Conservation (phyloP, 2,329 filamentous ascomycete genomes). For the Xylaria polymorpha region DNA sequence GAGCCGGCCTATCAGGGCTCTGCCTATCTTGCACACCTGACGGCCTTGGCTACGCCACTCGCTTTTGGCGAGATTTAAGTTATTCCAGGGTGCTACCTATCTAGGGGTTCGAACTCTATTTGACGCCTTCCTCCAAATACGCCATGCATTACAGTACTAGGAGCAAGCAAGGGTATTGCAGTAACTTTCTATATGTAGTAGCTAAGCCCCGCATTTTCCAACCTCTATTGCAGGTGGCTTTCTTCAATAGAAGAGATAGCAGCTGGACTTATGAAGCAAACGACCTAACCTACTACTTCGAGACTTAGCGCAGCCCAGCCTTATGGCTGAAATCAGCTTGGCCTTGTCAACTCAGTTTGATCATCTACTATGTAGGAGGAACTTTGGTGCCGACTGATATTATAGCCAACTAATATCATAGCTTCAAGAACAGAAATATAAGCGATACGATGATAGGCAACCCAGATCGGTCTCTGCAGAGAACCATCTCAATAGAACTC, state of each 20-base stretch:
- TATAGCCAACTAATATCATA: background rate
- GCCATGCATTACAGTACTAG: background rate
- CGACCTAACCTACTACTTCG: background rate
- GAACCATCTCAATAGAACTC: background rate
- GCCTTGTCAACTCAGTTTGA: background rate
- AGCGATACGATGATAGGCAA: background rate
- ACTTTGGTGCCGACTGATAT: background rate
- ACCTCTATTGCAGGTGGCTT: background rate
- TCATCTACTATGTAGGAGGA: background rate
- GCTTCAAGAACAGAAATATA: background rate
- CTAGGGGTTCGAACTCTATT: constrained; percentile 6
- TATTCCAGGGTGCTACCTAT: background rate
- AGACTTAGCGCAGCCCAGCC: background rate
- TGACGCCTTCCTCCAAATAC: background rate
- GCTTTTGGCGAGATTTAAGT: background rate
- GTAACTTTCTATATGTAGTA: background rate
- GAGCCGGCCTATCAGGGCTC: constrained; percentile 3
- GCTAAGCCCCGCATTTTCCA: constrained; percentile 25
- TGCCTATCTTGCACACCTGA: constrained; percentile 11
- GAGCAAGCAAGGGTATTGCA: constrained; percentile 9
- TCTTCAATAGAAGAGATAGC: background rate
- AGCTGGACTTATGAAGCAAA: background rate
- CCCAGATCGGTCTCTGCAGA: background rate
- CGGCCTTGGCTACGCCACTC: constrained; percentile 1
- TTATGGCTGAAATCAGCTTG: background rate